These are phyloP conservation scores for Aspergillus felis DNA, from an alignment of 2,329 filamentous ascomycete genomes.

Conservation along the genomic window DNA sequence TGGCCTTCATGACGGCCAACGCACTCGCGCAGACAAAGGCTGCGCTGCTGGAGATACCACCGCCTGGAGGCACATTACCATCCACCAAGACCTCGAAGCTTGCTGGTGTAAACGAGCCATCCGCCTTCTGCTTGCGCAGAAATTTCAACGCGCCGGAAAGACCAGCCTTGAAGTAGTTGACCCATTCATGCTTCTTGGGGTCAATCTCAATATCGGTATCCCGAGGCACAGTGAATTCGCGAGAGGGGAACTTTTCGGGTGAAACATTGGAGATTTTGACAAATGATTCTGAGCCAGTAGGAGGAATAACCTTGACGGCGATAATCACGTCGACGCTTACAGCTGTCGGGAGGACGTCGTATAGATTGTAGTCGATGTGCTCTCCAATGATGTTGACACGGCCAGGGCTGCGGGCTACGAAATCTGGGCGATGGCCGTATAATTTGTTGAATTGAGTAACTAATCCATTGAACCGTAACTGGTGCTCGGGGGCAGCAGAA, in stretches of 20 bases:
- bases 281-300: conserved; percentile 49
- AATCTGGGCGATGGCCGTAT: conserved; percentile 70
- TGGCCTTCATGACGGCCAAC: conserved; percentile 80
- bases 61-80: conserved; percentile 86
- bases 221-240: conserved; percentile 67
- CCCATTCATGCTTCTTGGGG: conserved; percentile 83
- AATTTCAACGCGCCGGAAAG: conserved; percentile 76
- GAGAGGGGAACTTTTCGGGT: conserved; percentile 67
- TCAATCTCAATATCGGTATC: conserved; percentile 72
- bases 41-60: conserved; percentile 88
- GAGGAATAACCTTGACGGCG: conserved; percentile 60
- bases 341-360: conserved; percentile 92
- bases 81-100: conserved; percentile 88
- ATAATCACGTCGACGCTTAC: conserved; percentile 88
- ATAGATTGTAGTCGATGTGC: conserved; percentile 98
- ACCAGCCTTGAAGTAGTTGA: conserved; percentile 97
- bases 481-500: conserved; percentile 64
- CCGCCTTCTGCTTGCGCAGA: conserved; percentile 62
- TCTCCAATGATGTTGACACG: conserved; percentile 98
- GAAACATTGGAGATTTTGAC: conserved; percentile 80
- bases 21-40: conserved; percentile 90
- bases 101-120: conserved; percentile 60
- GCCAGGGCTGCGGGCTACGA: conserved; percentile 85
- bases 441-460: conserved; percentile 64
- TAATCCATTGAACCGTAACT: conserved; percentile 70